Conservation (phyloP, 371 early-diverging fungal genomes). For the Mortierella sp. region DNA sequence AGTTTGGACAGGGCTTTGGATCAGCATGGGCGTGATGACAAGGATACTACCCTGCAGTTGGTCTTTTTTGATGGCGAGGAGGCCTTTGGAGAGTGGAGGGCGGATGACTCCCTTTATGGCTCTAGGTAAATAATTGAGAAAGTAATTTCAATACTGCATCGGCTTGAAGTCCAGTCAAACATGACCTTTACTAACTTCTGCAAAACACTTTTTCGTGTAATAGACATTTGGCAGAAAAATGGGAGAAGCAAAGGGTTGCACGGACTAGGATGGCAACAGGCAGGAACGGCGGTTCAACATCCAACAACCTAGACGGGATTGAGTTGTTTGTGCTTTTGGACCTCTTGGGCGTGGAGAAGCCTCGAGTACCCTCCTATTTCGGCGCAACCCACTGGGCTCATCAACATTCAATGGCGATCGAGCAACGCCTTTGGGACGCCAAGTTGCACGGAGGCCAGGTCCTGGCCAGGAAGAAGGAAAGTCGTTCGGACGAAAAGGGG, state of each 20-base stretch:
- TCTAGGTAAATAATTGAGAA: slow-evolving; percentile 70
- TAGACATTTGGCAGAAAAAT: slow-evolving; percentile 66
- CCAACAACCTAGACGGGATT: slow-evolving; percentile 75
- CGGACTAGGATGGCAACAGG: slow-evolving; percentile 46
- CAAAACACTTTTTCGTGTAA: background rate
- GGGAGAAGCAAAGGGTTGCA: slow-evolving; percentile 57
- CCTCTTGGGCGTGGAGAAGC: slow-evolving; percentile 77
- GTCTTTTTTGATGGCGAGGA: slow-evolving; percentile 99
- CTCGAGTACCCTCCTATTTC: slow-evolving; percentile 73
- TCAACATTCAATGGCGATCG: slow-evolving; percentile 63
- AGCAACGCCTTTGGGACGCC: slow-evolving; percentile 61
- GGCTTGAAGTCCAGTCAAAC: background rate
- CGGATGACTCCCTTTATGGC: slow-evolving; percentile 92
- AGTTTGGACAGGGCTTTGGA: slow-evolving; percentile 62
- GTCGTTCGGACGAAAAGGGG: slow-evolving; percentile 17
- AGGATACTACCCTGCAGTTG: slow-evolving; percentile 82
- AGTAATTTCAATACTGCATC: background rate
- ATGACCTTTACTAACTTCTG: background rate
- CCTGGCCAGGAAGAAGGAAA: slow-evolving; percentile 32
- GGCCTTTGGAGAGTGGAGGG: slow-evolving; percentile 86
- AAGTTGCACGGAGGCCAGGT: slow-evolving; percentile 46
- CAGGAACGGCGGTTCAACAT: slow-evolving; percentile 38
- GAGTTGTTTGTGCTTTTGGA: slow-evolving; percentile 92
- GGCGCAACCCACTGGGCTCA: slow-evolving; percentile 72
- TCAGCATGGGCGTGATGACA: slow-evolving; percentile 27